Evolutionary conservation across 2,329 filamentous ascomycete species (phyloP).

Genomic region (Nemania serpens): DNA sequence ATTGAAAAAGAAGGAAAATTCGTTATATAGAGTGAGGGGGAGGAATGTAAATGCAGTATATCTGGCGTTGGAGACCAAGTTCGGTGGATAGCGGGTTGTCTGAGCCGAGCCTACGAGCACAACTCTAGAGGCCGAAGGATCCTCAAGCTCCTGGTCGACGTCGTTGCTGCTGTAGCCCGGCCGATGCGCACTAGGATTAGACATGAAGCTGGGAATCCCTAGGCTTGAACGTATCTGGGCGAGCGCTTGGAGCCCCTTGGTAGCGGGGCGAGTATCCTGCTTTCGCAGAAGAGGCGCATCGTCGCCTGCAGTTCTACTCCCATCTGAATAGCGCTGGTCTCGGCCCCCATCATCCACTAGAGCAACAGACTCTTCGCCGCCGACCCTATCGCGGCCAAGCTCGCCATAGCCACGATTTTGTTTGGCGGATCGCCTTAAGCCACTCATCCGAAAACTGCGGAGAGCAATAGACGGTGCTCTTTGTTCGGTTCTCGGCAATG

Average conservation of each 20-base stretch:
- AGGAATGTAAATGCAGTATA: constrained; percentile 95
- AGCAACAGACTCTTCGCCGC: constrained; percentile 68
- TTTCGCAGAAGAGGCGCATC: constrained; percentile 73
- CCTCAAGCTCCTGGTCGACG: constrained; percentile 57
- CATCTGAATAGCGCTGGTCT: constrained; percentile 62
- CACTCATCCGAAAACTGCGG: constrained; percentile 70
- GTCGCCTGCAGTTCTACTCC: constrained; percentile 65
- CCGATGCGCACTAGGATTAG: constrained; percentile 42
- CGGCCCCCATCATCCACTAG: constrained; percentile 67
- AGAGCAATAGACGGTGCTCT: constrained; percentile 69
- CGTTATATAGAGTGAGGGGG: constrained; percentile 93
- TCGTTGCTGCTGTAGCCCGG: constrained; percentile 53
- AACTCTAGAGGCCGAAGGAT: constrained; percentile 72
- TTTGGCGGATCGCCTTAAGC: constrained; percentile 61
- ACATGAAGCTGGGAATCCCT: constrained; percentile 71
- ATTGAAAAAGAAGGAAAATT: constrained; percentile 99
- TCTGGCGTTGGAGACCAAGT: constrained; percentile 94
- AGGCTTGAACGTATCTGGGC: constrained; percentile 58
- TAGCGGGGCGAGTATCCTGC: constrained; percentile 44
- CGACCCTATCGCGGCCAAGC: constrained; percentile 60
- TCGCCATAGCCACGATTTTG: constrained; percentile 63
- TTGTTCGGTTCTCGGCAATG: constrained; percentile 54
- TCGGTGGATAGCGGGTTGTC: constrained; percentile 78
- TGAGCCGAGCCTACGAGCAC: constrained; percentile 78
- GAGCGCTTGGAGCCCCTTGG: constrained; percentile 49